Percentiles rank a stretch among this genome's conserved stretches.
Evolutionary conservation across 257 asterid genomes (phyloP).

Genomic region (Euphrasia confusa): DNA sequence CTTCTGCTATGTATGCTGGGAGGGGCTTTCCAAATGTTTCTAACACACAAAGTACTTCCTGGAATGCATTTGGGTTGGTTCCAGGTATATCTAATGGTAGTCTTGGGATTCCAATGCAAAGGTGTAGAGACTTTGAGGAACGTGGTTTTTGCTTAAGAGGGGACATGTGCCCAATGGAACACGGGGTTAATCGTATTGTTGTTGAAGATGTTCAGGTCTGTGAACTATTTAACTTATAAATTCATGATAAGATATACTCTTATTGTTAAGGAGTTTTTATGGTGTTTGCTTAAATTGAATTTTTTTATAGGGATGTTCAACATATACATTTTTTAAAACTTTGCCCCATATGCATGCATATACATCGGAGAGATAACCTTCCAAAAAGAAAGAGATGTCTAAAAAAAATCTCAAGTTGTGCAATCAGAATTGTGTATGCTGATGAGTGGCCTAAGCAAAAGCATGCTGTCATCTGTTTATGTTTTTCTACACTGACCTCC

Average conservation of each 20-base stretch:
- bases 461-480: not conserved
- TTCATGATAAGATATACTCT: conserved; percentile 5
- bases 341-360: conserved; percentile 17
- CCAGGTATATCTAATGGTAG: conserved; percentile 81
- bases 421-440: not conserved
- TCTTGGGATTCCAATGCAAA: conserved; percentile 68
- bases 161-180: conserved; percentile 99
- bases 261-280: not conserved
- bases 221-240: conserved; percentile 9
- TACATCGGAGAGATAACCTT: conserved; percentile 8
- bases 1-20: conserved; percentile 62
- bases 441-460: conserved; percentile 5
- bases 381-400: not conserved
- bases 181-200: conserved; percentile 93
- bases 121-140: conserved; percentile 98
- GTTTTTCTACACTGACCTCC: not conserved
- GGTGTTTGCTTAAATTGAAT: not conserved
- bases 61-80: conserved; percentile 80
- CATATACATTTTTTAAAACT: conserved; percentile 13
- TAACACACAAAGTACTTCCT: conserved; percentile 47
- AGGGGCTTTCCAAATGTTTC: conserved; percentile 66
- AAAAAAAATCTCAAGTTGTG: conserved; percentile 1
- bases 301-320: conserved; percentile 16
- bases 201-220: conserved; percentile 98
- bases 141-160: conserved; percentile 99